Percentiles rank a stretch among this genome's conserved stretches.
Evolutionary conservation across 2,329 filamentous ascomycete genomes (phyloP).

Genomic region (Colletotrichum tropicale): DNA sequence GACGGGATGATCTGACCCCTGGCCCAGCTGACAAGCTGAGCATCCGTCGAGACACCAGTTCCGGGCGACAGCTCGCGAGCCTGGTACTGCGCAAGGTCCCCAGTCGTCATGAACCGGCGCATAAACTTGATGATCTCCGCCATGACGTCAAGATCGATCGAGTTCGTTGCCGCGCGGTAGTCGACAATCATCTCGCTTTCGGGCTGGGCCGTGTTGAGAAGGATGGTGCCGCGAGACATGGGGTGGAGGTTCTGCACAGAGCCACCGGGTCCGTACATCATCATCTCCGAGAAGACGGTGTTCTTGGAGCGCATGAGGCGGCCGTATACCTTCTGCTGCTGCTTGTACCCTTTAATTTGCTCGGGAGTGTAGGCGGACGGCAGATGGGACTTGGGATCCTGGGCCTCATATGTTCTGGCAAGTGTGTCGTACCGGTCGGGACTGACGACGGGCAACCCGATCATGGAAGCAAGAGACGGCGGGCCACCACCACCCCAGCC

Average conservation of each 20-base stretch:
- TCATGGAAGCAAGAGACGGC: constrained; percentile 25
- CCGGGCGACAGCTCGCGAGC: constrained; percentile 25
- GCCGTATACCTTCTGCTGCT: constrained; percentile 37
- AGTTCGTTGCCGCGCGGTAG: constrained; percentile 29
- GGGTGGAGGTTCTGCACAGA: constrained; percentile 28
- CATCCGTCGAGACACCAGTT: constrained; percentile 20
- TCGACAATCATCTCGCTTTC: constrained; percentile 26
- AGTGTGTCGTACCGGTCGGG: constrained; percentile 23
- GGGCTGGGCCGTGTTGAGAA: constrained; percentile 25
- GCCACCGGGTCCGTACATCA: constrained; percentile 33
- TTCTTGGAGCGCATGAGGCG: constrained; percentile 24
- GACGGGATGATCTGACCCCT: constrained; percentile 26
- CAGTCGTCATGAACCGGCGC: constrained; percentile 26
- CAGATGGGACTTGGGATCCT: constrained; percentile 23
- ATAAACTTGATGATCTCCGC: constrained; percentile 28
- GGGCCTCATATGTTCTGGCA: constrained; percentile 17
- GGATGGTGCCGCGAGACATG: constrained; percentile 25
- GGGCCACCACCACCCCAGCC: constrained; percentile 14
- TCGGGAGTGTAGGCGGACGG: constrained; percentile 23
- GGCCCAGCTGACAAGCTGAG: constrained; percentile 25
- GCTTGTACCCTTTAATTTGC: constrained; percentile 37
- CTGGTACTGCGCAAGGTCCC: constrained; percentile 24
- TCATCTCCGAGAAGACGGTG: constrained; percentile 49
- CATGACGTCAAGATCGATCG: constrained; percentile 27
- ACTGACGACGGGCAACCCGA: constrained; percentile 25